Percentiles rank a stretch among this genome's conserved stretches.
phyloP scores from a whole-genome alignment of 2,329 filamentous ascomycete species.

The Zymoseptoria tritici region DNA sequence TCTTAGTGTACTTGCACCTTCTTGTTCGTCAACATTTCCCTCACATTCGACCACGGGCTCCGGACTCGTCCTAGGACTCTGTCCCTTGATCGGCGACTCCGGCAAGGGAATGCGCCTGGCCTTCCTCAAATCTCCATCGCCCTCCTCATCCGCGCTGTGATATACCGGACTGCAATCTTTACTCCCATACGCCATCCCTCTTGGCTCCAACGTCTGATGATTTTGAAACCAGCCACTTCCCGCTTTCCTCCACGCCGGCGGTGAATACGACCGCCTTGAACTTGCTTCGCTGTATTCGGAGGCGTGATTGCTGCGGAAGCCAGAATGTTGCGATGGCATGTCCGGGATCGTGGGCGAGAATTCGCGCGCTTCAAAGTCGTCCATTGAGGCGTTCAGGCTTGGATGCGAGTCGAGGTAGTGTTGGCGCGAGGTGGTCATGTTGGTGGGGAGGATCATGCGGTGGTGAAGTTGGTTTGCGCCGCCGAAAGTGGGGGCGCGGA shows the following conservation, averaged over 20 bases:
- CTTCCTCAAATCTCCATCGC: slow-evolving; percentile 42
- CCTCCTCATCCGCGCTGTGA: slow-evolving; percentile 45
- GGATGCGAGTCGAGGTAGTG: slow-evolving; percentile 41
- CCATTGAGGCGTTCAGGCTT: slow-evolving; percentile 52
- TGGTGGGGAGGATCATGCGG: slow-evolving; percentile 12
- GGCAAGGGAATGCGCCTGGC: slow-evolving; percentile 48
- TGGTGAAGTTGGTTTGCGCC: neutral
- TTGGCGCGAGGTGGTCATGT: slow-evolving; percentile 17
- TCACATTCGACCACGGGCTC: slow-evolving; percentile 16
- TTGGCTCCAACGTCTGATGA: slow-evolving; percentile 32
- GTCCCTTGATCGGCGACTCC: slow-evolving; percentile 42
- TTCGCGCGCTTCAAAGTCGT: slow-evolving; percentile 53
- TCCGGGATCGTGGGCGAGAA: slow-evolving; percentile 48
- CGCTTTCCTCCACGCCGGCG: slow-evolving; percentile 55
- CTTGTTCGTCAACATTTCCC: slow-evolving; percentile 15
- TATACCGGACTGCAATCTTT: slow-evolving; percentile 54
- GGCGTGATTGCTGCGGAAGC: slow-evolving; percentile 43
- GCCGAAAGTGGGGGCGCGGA: neutral
- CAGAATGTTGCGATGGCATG: slow-evolving; percentile 54
- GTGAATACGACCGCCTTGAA: slow-evolving; percentile 54
- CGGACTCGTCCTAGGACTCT: slow-evolving; percentile 28
- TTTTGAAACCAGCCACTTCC: slow-evolving; percentile 53
- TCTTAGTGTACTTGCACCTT: slow-evolving; percentile 12
- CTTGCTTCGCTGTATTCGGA: slow-evolving; percentile 44
- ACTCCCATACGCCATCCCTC: slow-evolving; percentile 45